Evolutionary conservation across 2,329 filamentous ascomycete species (phyloP).

Genomic region (Ascochyta viciae-villosae): DNA sequence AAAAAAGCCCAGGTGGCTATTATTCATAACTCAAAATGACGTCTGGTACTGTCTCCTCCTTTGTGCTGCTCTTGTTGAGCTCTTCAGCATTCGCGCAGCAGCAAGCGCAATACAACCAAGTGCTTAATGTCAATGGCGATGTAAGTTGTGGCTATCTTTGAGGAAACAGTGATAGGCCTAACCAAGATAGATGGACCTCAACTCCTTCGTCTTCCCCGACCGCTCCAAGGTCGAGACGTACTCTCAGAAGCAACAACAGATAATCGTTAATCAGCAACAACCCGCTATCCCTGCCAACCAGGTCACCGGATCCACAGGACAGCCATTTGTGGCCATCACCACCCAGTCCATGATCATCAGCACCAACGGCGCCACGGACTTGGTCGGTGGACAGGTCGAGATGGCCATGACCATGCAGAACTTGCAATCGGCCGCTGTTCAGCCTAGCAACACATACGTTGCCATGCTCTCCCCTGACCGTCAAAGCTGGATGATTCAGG

Average conservation of each 20-base stretch:
- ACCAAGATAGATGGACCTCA: constrained; percentile 44
- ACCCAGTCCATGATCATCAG: constrained; percentile 45
- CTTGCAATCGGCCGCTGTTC: constrained; percentile 38
- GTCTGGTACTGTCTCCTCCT: constrained; percentile 47
- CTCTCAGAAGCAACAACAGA: constrained; percentile 48
- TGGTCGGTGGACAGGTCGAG: constrained; percentile 47
- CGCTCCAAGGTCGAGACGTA: constrained; percentile 48
- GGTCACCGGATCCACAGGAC: constrained; percentile 47
- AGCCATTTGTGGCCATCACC: constrained; percentile 46
- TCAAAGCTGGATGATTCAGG: constrained; percentile 49
- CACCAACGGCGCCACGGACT: constrained; percentile 46
- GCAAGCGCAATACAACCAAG: constrained; percentile 47
- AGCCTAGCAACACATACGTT: constrained; percentile 47
- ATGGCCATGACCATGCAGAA: constrained; percentile 43
- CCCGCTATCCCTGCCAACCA: constrained; percentile 45
- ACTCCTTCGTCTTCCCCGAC: constrained; percentile 48
- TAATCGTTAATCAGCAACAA: constrained; percentile 51
- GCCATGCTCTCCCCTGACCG: constrained; percentile 48
- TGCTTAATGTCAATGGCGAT: constrained; percentile 50
- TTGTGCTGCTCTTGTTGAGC: constrained; percentile 40
- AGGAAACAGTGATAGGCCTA: neutral
- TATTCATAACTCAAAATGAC: constrained; percentile 37
- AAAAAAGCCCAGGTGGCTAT: constrained; percentile 44
- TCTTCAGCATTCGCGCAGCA: constrained; percentile 38
- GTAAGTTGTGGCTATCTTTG: constrained; percentile 28